phyloP scores from a whole-genome alignment of 2,329 filamentous ascomycete species.

The Chaetomium globosum region DNA sequence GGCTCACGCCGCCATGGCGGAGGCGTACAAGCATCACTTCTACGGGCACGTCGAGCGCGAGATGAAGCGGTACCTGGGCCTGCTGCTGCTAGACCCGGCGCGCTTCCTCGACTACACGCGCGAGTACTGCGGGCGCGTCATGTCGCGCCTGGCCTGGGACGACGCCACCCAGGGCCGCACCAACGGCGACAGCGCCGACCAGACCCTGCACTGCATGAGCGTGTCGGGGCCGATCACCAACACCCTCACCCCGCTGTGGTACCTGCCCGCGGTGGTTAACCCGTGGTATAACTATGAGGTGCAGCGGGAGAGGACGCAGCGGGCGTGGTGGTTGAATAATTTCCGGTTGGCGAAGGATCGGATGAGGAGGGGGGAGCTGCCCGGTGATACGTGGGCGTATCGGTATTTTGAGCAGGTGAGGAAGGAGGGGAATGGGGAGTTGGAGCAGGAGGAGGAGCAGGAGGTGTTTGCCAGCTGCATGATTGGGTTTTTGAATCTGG shows the following conservation, averaged over 20 bases:
- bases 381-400: slow-evolving; percentile 51
- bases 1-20: slow-evolving; percentile 52
- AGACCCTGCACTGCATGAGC: slow-evolving; percentile 54
- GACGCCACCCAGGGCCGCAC: slow-evolving; percentile 50
- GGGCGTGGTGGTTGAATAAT: slow-evolving; percentile 51
- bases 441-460: slow-evolving; percentile 49
- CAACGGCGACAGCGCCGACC: slow-evolving; percentile 52
- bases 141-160: slow-evolving; percentile 55
- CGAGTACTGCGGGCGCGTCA: slow-evolving; percentile 55
- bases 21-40: slow-evolving; percentile 46
- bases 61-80: slow-evolving; percentile 50
- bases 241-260: slow-evolving; percentile 53
- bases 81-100: slow-evolving; percentile 51
- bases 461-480: slow-evolving; percentile 54
- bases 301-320: slow-evolving; percentile 48
- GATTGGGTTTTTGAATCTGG: slow-evolving; percentile 55
- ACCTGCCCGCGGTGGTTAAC: slow-evolving; percentile 49
- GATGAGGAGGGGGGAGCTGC: slow-evolving; percentile 47
- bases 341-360: slow-evolving; percentile 48
- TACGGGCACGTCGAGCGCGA: slow-evolving; percentile 54
- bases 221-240: slow-evolving; percentile 56
- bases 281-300: slow-evolving; percentile 54
- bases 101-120: slow-evolving; percentile 51
- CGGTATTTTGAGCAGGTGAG: slow-evolving; percentile 52
- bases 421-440: slow-evolving; percentile 44